Evolutionary conservation across 176 grass and related monocot species (phyloP), one percentile per base, ranked within the genome.

Genomic region (Calamus simplicifolius): DNA sequence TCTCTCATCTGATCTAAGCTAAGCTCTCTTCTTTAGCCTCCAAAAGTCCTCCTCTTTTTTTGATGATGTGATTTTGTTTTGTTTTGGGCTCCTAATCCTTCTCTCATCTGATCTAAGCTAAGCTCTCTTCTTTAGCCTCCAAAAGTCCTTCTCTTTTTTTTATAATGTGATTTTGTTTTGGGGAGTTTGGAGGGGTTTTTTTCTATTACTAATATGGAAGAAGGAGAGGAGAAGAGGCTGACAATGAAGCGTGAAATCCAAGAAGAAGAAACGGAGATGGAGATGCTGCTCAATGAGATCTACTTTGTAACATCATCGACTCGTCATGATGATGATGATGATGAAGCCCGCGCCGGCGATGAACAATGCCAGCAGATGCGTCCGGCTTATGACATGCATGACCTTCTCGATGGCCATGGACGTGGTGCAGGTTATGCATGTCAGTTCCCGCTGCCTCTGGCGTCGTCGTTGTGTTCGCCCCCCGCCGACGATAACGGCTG

Each of bases 181-280:
- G 21, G 21, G 21, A 23, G 21, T n/a, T n/a, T n/a, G n/a, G n/a
- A 1, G 67, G 75, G 62, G 77, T 43, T 43, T n/a, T n/a, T n/a
- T n/a, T n/a, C n/a, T 12, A 12, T 8, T 43, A 43, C 12, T 7
- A 10, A 43, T 43, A 3, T 43, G 3, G 8, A 43, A 8, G 35
- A 43, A 43, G 7, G 67, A 76, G 62, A 72, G 35, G 35, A 43
- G 35, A 43, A 43, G 35, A 43, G 8, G 10, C 35, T 63, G 67
- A 25, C 27, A 2, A 10, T 58, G 62, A 58, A 48, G 61, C 52
- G 12, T 50, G 43, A 70, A 56, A 35, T 60, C 28, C 56, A 64
- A 35, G 73, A 82, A n/a, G n/a, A n/a, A 78, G 81, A 84, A 51
- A 82, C 61, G 75, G 85, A 95, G 76, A 85, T 89, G 57, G 85